A percentile compares a stretch with the other conserved stretches of the same genome.
These are phyloP conservation scores for Sphaerostilbella broomeana DNA, from an alignment of 2,329 filamentous ascomycete genomes.

Conservation along the genomic window DNA sequence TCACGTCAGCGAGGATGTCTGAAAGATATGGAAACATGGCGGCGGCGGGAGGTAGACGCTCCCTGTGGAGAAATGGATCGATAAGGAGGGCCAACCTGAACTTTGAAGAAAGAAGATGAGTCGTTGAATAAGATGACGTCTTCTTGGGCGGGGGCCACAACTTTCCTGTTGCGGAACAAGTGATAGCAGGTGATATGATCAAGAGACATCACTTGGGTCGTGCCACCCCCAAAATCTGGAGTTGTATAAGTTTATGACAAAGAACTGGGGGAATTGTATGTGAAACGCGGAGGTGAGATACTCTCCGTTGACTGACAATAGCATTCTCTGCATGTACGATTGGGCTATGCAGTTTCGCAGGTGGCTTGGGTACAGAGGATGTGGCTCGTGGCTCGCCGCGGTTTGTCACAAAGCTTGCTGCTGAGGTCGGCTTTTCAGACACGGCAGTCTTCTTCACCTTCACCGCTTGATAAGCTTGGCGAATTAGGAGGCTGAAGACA, in stretches of 20 bases:
- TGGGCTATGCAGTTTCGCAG: conserved; percentile 1
- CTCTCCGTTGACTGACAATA: background rate
- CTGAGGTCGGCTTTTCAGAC: conserved; percentile 4
- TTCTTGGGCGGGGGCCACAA: conserved; percentile 1
- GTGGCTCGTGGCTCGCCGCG: conserved; percentile 7
- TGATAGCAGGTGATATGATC: conserved; percentile 10
- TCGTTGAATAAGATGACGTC: no score
- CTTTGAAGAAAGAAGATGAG: background rate
- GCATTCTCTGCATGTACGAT: background rate
- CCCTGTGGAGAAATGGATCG: background rate
- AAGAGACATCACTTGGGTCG: conserved; percentile 5
- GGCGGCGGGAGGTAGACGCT: background rate
- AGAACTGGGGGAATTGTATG: background rate
- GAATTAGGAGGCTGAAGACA: conserved; percentile 1
- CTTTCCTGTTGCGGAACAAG: background rate
- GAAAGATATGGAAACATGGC: background rate
- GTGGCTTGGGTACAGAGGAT: conserved; percentile 2
- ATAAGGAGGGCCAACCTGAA: background rate
- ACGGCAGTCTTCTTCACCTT: background rate
- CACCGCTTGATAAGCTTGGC: conserved; percentile 5
- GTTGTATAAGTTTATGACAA: background rate
- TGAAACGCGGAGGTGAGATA: background rate
- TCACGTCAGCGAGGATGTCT: no score
- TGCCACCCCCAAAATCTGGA: background rate
- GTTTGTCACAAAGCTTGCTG: conserved; percentile 8